Evolutionary conservation across 257 asterid genomes (phyloP).

Genomic region (Solanum okadae): DNA sequence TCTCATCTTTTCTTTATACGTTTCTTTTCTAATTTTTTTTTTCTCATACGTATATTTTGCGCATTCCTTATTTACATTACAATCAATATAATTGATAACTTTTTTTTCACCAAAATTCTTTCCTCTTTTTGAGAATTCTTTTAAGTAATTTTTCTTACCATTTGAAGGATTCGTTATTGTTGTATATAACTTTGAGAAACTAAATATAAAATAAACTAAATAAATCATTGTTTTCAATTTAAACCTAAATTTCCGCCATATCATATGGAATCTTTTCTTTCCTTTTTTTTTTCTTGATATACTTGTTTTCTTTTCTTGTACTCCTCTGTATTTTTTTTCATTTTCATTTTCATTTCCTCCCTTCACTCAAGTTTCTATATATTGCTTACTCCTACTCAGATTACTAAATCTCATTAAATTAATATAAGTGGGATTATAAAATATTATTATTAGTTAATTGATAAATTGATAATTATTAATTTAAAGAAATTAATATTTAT

Average conservation of each 20-base stretch:
- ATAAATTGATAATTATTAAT: too few species aligned
- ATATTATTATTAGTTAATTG: too few species aligned
- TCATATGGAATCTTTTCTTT: background rate
- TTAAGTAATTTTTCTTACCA: background rate
- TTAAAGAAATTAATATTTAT: too few species aligned
- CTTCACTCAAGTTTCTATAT: background rate
- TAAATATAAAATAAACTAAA: too few species aligned
- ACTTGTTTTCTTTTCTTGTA: too few species aligned
- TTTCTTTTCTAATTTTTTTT: too few species aligned
- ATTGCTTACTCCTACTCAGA: background rate
- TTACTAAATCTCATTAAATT: background rate
- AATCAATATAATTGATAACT: background rate
- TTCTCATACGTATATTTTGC: background rate
- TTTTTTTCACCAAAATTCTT: background rate
- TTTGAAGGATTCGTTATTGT: background rate
- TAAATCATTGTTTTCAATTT: background rate
- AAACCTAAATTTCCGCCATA: background rate
- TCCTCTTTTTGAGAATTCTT: background rate
- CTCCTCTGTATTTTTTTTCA: background rate
- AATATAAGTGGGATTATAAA: too few species aligned
- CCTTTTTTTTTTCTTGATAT: background rate
- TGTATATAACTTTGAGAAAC: too few species aligned
- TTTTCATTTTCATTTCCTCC: background rate
- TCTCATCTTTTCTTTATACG: background rate
- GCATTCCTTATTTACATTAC: background rate